A percentile compares a stretch with the other conserved stretches of the same genome.
Conservation (phyloP, 176 grass and related monocot species). For the Bromus sterilis region DNA sequence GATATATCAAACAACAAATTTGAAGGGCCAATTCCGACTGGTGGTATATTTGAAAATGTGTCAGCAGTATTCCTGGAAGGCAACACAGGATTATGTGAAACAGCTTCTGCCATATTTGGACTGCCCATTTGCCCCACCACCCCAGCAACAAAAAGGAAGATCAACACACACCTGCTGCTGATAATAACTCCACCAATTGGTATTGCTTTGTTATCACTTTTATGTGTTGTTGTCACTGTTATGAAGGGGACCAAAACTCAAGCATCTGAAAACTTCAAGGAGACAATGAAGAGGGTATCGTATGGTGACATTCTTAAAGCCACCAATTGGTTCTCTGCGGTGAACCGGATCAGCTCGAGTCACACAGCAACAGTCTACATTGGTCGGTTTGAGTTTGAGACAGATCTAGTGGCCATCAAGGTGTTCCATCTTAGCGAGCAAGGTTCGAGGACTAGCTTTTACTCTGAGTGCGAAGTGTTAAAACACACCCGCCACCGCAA, state of each 20-base stretch:
- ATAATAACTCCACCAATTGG: neutral
- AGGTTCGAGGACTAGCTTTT: neutral
- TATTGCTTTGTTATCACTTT: neutral
- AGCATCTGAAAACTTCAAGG: neutral
- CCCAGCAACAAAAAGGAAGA: neutral
- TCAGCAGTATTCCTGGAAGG: neutral
- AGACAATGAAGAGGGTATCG: conserved; percentile 30
- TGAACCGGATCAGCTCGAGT: neutral
- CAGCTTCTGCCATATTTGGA: neutral
- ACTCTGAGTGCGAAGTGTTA: neutral
- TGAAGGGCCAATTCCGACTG: neutral
- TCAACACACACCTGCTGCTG: neutral
- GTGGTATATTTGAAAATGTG: neutral
- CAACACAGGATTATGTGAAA: neutral
- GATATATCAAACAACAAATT: conserved; percentile 31
- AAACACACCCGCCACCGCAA: conserved; percentile 18
- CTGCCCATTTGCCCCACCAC: neutral
- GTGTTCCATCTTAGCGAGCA: neutral
- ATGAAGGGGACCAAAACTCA: neutral
- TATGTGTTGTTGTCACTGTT: neutral
- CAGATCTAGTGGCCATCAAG: conserved; percentile 25
- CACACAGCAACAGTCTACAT: conserved; percentile 17
- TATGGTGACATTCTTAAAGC: conserved; percentile 14
- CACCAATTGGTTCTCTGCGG: conserved; percentile 22
- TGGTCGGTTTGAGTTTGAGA: conserved; percentile 20